A percentile compares a stretch with the other conserved stretches of the same genome.
Evolutionary conservation across 164 flowering plant genomes (phyloP).

Genomic region (Litsea cubeba): DNA sequence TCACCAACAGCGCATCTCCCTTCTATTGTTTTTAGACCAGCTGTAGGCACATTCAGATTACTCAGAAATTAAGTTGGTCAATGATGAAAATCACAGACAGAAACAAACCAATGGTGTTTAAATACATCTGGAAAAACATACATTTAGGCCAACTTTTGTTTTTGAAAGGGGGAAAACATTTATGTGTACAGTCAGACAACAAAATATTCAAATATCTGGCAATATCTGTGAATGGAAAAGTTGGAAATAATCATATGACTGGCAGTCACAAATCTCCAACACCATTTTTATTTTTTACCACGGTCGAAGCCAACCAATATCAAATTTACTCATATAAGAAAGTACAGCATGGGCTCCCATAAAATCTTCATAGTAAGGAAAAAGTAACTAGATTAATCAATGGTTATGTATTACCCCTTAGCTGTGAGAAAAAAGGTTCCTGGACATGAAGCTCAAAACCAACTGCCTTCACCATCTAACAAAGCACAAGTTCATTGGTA

Average conservation of each 20-base stretch:
- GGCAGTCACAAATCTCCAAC: background rate
- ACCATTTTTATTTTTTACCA: background rate
- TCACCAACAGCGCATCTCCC: slow-evolving; percentile 78
- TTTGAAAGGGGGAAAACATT: background rate
- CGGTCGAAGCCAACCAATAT: background rate
- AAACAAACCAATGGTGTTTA: background rate
- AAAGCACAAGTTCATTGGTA: background rate
- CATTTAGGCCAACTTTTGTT: no score
- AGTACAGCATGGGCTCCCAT: background rate
- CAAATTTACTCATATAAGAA: background rate
- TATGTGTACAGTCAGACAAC: background rate
- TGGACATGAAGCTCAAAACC: slow-evolving; percentile 70
- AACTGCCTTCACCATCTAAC: slow-evolving; percentile 46
- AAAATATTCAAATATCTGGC: background rate
- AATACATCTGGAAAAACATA: background rate
- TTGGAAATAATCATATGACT: background rate
- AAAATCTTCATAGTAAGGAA: background rate
- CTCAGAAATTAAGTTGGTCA: no score
- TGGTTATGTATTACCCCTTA: slow-evolving; percentile 45
- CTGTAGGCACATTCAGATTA: slow-evolving; percentile 27
- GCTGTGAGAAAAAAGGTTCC: slow-evolving; percentile 76
- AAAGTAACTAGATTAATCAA: background rate
- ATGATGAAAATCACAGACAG: background rate
- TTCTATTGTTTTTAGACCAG: slow-evolving; percentile 74
- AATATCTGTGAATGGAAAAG: background rate